Evolutionary conservation across 2,329 filamentous ascomycete species (phyloP).

Genomic region (Teratosphaeria pseudoeucalypti): DNA sequence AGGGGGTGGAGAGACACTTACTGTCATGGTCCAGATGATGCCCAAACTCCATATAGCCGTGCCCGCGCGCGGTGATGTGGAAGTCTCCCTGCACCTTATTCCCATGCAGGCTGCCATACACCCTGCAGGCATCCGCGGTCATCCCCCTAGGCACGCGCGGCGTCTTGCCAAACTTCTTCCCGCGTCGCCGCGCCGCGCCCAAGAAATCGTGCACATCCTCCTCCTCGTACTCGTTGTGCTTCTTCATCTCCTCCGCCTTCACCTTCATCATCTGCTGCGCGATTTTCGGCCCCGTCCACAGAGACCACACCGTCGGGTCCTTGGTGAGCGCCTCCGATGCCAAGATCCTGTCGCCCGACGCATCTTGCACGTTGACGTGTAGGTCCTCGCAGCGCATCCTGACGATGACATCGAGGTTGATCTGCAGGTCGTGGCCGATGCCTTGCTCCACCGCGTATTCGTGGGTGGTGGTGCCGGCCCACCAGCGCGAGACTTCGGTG

Average conservation of each 20-base stretch:
- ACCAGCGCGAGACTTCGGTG: conserved; percentile 74
- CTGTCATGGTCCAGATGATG: conserved; percentile 71
- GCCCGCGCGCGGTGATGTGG: conserved; percentile 88
- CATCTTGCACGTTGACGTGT: conserved; percentile 96
- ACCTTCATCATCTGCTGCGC: conserved; percentile 42
- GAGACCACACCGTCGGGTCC: conserved; percentile 68
- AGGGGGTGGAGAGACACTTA: conserved; percentile 36
- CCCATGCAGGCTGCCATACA: conserved; percentile 80
- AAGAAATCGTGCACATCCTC: conserved; percentile 90
- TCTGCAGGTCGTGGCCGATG: conserved; percentile 74
- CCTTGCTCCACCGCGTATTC: conserved; percentile 91
- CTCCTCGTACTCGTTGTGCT: conserved; percentile 38
- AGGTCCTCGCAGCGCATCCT: conserved; percentile 78
- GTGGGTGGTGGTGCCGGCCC: conserved; percentile 71
- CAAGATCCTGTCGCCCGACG: conserved; percentile 80
- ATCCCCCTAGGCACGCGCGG: conserved; percentile 47
- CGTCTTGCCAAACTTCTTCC: conserved; percentile 60
- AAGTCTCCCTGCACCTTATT: conserved; percentile 99
- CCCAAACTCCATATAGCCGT: conserved; percentile 80
- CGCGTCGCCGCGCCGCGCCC: conserved; percentile 55
- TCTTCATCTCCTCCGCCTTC: conserved; percentile 44
- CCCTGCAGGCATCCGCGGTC: conserved; percentile 64
- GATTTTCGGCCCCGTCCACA: conserved; percentile 70
- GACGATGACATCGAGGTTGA: conserved; percentile 91
- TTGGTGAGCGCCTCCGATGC: conserved; percentile 63